These are phyloP conservation scores for Adansonia gregorii DNA, from an alignment of 441 rosid genomes.

Conservation along the genomic window DNA sequence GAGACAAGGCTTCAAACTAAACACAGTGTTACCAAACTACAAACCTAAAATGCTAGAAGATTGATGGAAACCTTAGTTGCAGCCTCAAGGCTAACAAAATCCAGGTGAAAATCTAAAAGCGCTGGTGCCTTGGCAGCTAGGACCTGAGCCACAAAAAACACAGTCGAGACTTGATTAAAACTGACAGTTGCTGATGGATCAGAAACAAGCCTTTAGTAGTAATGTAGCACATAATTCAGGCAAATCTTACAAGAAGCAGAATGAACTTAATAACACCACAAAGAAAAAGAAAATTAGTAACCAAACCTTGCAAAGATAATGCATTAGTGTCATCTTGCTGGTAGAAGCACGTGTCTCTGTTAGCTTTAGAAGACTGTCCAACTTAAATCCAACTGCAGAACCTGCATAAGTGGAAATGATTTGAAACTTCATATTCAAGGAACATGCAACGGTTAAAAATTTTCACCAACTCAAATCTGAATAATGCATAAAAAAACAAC, in stretches of 20 bases:
- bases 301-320: constrained; percentile 93
- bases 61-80: constrained; percentile 72
- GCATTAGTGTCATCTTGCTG: constrained; percentile 97
- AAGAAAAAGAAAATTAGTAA: neutral
- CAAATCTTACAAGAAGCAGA: constrained; percentile 14
- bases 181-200: neutral
- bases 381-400: constrained; percentile 96
- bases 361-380: constrained; percentile 95
- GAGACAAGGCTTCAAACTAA: constrained; percentile 26
- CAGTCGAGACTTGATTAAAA: constrained; percentile 27
- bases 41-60: constrained; percentile 21
- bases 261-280: neutral
- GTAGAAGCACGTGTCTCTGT: constrained; percentile 90
- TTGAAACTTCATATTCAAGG: constrained; percentile 27
- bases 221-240: constrained; percentile 16
- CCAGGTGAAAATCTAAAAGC: constrained; percentile 80
- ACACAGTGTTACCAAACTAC: constrained; percentile 21
- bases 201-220: neutral
- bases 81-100: constrained; percentile 80
- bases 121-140: constrained; percentile 76
- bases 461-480: constrained; percentile 11
- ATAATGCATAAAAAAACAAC: neutral
- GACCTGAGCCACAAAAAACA: constrained; percentile 50
- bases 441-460: constrained; percentile 22
- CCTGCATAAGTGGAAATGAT: constrained; percentile 54